These are phyloP conservation scores for Noccaea caerulescens DNA, from an alignment of 345 rosid species.

Conservation along the genomic window DNA sequence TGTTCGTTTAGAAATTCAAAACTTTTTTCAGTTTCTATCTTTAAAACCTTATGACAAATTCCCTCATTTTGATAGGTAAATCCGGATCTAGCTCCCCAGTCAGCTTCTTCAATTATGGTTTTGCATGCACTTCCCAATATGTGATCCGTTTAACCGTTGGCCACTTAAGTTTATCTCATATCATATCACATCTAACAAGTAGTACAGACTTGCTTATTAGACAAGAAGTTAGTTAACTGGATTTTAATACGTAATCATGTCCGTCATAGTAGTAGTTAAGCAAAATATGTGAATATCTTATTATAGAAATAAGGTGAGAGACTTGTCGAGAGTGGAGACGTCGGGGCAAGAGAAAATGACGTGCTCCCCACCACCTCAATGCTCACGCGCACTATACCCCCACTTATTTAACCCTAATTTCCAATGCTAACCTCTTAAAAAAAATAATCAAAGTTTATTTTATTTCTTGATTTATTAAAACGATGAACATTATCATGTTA, in stretches of 20 bases:
- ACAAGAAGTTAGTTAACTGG: not conserved
- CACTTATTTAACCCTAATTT: constrained; percentile 38
- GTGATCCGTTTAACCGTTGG: constrained; percentile 4
- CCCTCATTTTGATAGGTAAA: not conserved
- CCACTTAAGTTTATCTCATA: not conserved
- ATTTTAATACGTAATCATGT: constrained; percentile 14
- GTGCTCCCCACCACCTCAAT: constrained; percentile 43
- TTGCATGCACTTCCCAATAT: not conserved
- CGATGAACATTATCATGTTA: not conserved
- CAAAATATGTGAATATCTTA: constrained; percentile 22
- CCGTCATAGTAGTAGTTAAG: constrained; percentile 9
- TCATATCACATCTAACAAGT: constrained; percentile 6
- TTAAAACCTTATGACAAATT: not conserved
- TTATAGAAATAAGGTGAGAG: constrained; percentile 26
- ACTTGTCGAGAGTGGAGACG: constrained; percentile 30
- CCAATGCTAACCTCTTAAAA: not conserved
- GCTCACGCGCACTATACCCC: constrained; percentile 44
- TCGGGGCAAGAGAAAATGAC: constrained; percentile 39
- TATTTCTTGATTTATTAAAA: not conserved
- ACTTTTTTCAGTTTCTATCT: no score
- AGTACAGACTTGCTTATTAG: not conserved
- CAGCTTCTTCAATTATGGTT: no score
- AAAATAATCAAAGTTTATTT: not conserved
- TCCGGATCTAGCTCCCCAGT: no score
- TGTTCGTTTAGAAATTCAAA: not conserved